Percentiles rank a stretch among this genome's conserved stretches.
Conservation (phyloP, 352 stramenopile genomes). For the Globisporangium carolinianum region DNA sequence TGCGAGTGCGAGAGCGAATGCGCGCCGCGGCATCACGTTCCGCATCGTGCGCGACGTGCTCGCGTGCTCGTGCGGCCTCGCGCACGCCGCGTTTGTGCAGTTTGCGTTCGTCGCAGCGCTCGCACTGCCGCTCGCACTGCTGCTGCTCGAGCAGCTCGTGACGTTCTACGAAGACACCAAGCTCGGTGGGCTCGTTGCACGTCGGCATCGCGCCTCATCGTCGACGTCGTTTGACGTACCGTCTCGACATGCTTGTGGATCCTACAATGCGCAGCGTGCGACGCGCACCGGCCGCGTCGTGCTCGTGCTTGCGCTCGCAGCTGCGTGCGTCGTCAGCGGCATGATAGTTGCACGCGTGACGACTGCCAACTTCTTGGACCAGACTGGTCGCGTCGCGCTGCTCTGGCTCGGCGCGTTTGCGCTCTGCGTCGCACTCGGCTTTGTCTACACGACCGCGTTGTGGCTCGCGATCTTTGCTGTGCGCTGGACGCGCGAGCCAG, state of each 20-base stretch:
- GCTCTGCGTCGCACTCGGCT: constrained; percentile 33
- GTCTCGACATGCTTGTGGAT: constrained; percentile 18
- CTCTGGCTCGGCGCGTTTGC: constrained; percentile 42
- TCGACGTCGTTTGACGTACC: not conserved
- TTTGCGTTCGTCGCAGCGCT: constrained; percentile 34
- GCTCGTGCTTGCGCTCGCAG: constrained; percentile 24
- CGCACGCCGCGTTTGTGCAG: constrained; percentile 29
- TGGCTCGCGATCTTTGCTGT: constrained; percentile 33
- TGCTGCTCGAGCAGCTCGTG: constrained; percentile 45
- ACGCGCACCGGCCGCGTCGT: constrained; percentile 32
- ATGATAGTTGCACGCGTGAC: constrained; percentile 30
- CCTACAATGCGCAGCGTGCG: constrained; percentile 20
- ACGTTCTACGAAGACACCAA: constrained; percentile 59
- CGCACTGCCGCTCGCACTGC: constrained; percentile 25
- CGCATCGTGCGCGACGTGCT: constrained; percentile 44
- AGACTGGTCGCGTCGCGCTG: constrained; percentile 22
- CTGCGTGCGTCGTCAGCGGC: constrained; percentile 25
- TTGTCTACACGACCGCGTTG: constrained; percentile 39
- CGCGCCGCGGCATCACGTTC: constrained; percentile 25
- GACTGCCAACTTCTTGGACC: constrained; percentile 26
- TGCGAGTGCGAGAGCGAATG: not conserved
- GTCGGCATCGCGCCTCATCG: constrained; percentile 16
- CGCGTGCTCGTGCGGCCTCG: constrained; percentile 39
- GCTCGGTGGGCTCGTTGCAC: constrained; percentile 32
- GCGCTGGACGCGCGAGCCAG: constrained; percentile 27